phyloP scores from a whole-genome alignment of 2,329 filamentous ascomycete genomes.

The Botryotinia calthae region DNA sequence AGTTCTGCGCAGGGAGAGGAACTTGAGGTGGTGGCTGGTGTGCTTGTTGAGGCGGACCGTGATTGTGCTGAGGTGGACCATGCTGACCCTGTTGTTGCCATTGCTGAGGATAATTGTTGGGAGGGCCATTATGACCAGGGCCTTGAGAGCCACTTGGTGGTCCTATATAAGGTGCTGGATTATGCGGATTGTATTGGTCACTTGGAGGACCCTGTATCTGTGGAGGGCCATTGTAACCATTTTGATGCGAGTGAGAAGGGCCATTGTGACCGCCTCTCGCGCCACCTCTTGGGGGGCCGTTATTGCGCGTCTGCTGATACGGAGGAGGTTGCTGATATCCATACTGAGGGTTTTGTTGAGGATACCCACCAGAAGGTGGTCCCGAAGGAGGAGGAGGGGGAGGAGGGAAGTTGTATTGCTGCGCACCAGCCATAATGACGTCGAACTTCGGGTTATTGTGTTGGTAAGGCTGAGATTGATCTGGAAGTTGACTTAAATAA shows the following conservation, averaged over 20 bases:
- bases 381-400: conserved; percentile 37
- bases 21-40: conserved; percentile 36
- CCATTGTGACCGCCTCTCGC: conserved; percentile 36
- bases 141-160: conserved; percentile 35
- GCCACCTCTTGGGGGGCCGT: conserved; percentile 36
- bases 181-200: conserved; percentile 35
- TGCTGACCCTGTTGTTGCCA: conserved; percentile 31
- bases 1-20: conserved; percentile 53
- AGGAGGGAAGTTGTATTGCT: conserved; percentile 40
- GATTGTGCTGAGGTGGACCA: conserved; percentile 30
- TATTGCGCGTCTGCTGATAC: conserved; percentile 36
- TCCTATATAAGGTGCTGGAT: conserved; percentile 37
- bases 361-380: conserved; percentile 33
- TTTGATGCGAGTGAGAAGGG: conserved; percentile 33
- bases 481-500: neutral
- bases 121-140: conserved; percentile 27
- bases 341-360: conserved; percentile 34
- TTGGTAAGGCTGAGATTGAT: neutral
- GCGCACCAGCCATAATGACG: conserved; percentile 32
- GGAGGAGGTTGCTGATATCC: conserved; percentile 34
- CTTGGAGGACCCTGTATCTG: conserved; percentile 31
- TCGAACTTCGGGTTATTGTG: neutral
- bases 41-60: conserved; percentile 36
- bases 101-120: conserved; percentile 33
- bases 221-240: conserved; percentile 33